A percentile compares a stretch with the other conserved stretches of the same genome.
Conservation (phyloP, 768 basidiomycete species). For the Rhizopogon sp. region DNA sequence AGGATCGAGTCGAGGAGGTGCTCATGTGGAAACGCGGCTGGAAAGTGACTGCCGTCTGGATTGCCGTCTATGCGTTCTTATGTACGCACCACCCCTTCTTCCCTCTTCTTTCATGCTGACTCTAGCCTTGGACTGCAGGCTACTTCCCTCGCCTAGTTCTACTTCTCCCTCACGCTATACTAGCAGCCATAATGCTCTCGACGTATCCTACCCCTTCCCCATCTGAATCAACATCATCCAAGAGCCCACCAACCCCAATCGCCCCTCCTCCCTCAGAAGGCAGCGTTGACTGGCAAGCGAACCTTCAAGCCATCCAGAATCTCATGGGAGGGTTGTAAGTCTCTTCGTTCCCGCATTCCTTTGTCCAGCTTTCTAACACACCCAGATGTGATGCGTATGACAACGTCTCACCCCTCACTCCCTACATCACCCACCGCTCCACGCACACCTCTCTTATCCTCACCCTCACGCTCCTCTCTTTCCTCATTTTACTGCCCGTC, state of each 20-base stretch:
- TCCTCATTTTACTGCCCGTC: constrained; percentile 13
- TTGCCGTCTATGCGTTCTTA: constrained; percentile 71
- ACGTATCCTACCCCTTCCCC: constrained; percentile 44
- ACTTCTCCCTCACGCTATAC: constrained; percentile 56
- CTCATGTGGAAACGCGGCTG: constrained; percentile 77
- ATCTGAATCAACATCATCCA: background rate
- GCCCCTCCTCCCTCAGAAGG: constrained; percentile 44
- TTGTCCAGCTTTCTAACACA: background rate
- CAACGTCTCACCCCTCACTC: constrained; percentile 40
- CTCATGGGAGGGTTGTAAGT: constrained; percentile 81
- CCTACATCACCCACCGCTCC: constrained; percentile 46
- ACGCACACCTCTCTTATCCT: constrained; percentile 53
- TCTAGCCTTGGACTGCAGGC: constrained; percentile 36
- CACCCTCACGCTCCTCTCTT: constrained; percentile 34
- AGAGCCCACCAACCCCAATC: constrained; percentile 26
- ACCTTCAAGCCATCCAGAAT: constrained; percentile 87
- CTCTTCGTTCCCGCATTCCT: background rate
- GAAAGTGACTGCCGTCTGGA: constrained; percentile 69
- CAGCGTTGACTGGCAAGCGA: constrained; percentile 77
- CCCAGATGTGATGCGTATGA: constrained; percentile 60
- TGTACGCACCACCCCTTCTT: constrained; percentile 49
- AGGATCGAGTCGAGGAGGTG: constrained; percentile 83
- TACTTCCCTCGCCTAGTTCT: constrained; percentile 72
- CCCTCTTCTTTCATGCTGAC: background rate
- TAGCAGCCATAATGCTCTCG: constrained; percentile 63